Evolutionary conservation across 75 land plant genomes (phyloP).

Genomic region (Larix kaempferi): DNA sequence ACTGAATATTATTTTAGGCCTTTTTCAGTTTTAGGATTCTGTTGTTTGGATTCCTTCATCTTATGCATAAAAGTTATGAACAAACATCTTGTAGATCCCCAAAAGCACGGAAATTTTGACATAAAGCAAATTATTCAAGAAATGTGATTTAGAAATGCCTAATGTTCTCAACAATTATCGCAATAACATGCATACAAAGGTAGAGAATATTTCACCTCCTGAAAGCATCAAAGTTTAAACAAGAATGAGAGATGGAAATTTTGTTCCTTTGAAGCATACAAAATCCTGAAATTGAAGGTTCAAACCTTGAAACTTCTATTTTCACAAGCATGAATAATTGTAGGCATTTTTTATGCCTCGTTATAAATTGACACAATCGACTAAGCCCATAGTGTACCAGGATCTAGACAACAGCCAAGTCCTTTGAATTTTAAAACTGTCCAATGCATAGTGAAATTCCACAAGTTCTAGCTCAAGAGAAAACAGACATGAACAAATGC

Average conservation of each 20-base stretch:
- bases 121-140: neutral
- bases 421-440: neutral
- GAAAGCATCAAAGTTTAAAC: neutral
- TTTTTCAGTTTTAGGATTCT: neutral
- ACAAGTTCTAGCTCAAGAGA: neutral
- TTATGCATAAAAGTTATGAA: neutral
- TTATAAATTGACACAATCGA: neutral
- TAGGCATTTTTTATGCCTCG: neutral
- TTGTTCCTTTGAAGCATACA: neutral
- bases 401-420: neutral
- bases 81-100: neutral
- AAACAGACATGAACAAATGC: neutral
- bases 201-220: neutral
- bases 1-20: neutral
- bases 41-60: neutral
- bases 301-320: neutral
- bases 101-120: neutral
- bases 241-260: neutral
- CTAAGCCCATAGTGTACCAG: neutral
- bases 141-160: neutral
- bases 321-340: neutral
- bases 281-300: neutral
- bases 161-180: neutral
- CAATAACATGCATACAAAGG: neutral
- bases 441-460: conserved; percentile 1